Evolutionary conservation across 1,284 basidiomycete species (phyloP), one percentile per base, ranked within the genome.

Genomic region (Meripilus lineatus): DNA sequence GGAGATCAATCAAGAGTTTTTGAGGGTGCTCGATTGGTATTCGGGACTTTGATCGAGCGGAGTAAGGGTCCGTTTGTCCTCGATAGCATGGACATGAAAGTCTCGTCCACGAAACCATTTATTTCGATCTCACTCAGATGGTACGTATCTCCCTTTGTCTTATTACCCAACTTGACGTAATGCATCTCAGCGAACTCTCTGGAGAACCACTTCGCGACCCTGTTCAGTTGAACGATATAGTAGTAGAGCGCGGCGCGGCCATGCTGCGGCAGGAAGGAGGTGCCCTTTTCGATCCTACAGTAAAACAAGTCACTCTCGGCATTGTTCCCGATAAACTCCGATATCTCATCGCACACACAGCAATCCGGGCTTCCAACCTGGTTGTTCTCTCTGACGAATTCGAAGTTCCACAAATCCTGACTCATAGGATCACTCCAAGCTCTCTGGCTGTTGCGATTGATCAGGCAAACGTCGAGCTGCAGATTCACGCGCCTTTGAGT

Each of bases 381-480:
- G n/a, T n/a, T n/a, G n/a, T n/a, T n/a, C n/a, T n/a, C n/a, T n/a
- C n/a, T n/a, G n/a, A n/a, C n/a, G n/a, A n/a, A n/a, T n/a, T 10
- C 28, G n/a, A 30, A 8, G n/a, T 30, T n/a, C 28, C 28, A 10
- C n/a, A 8, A 30, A 8, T 30, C 8, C n/a, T 30, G 28, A n/a
- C n/a, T 30, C n/a, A 30, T 30, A 30, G n/a, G 11, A 28, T 48
- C 20, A 34, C 18, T 11, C 28, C 36, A 13, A 20, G 18, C 11
- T 15, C 2, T 8, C 20, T 44, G 15, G 20, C 18, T 10, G 24
- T 23, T 10, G 46, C 42, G 2, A 44, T 48, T 22, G 32, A 44
- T 21, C 37, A 30, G 28, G 46, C 46, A 13, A 45, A 48, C 36
- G 38, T 45, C 10, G 42, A 48, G 42, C 21, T 48, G 28, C 42